Evolutionary conservation across 2,329 filamentous ascomycete genomes (phyloP).

Genomic region (Pyrenophora tritici-repentis): DNA sequence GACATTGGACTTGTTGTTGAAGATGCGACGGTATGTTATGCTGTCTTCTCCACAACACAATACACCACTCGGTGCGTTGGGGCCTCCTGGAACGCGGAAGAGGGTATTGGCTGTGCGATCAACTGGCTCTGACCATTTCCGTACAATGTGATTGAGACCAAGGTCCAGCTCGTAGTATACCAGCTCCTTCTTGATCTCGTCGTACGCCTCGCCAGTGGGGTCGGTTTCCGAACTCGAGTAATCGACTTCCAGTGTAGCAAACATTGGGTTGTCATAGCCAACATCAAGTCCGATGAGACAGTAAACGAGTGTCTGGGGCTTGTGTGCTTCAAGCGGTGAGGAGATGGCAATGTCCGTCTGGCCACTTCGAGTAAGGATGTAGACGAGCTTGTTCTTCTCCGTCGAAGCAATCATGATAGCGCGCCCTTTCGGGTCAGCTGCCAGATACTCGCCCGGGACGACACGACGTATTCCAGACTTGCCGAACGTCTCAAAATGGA

Average conservation of each 20-base stretch:
- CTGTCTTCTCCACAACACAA: conserved; percentile 93
- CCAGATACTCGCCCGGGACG: conserved; percentile 93
- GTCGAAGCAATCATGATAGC: conserved; percentile 92
- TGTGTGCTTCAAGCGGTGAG: conserved; percentile 94
- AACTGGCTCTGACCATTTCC: conserved; percentile 94
- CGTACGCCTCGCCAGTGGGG: conserved; percentile 78
- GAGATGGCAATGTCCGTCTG: conserved; percentile 96
- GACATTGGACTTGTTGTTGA: conserved; percentile 69
- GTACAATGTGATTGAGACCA: conserved; percentile 93
- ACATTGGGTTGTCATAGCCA: conserved; percentile 95
- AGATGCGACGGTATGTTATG: conserved; percentile 96
- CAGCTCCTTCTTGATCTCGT: conserved; percentile 83
- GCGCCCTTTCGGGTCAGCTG: conserved; percentile 92
- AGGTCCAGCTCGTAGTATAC: conserved; percentile 98
- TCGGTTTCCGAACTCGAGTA: conserved; percentile 92
- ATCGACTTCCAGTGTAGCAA: conserved; percentile 91
- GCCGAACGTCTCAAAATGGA: conserved; percentile 96
- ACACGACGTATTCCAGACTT: conserved; percentile 95
- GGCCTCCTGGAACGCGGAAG: conserved; percentile 93
- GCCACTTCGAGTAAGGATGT: conserved; percentile 93
- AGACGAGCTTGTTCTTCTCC: conserved; percentile 99
- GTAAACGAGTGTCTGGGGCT: conserved; percentile 87
- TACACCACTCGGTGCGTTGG: conserved; percentile 91
- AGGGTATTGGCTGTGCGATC: conserved; percentile 87
- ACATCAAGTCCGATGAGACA: conserved; percentile 88